Percentiles rank a stretch among this genome's conserved stretches.
Conservation (phyloP, 2,329 filamentous ascomycete genomes). For the Zymoseptoria tritici region DNA sequence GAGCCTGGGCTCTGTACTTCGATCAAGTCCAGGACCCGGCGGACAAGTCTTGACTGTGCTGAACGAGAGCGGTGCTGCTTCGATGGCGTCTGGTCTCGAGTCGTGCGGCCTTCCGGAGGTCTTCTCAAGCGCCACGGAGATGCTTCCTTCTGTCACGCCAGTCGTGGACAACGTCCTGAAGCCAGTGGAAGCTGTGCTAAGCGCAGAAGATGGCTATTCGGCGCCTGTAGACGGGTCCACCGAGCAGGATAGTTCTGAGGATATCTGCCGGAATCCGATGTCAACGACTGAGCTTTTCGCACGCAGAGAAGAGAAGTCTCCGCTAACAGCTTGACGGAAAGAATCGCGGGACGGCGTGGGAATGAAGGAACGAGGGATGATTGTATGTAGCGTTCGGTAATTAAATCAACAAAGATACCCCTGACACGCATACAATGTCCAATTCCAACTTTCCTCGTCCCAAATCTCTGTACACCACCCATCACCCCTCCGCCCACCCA, state of each 20-base stretch:
- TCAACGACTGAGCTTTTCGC: not conserved
- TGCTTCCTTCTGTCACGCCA: not conserved
- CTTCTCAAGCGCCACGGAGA: not conserved
- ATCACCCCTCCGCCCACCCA: constrained; percentile 52
- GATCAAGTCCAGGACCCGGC: not conserved
- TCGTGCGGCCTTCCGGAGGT: not conserved
- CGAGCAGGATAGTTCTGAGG: not conserved
- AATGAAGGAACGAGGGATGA: not conserved
- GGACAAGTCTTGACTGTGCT: not conserved
- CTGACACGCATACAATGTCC: too few relatives aligned
- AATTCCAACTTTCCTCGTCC: too few relatives aligned
- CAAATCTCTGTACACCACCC: too few relatives aligned
- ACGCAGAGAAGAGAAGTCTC: not conserved
- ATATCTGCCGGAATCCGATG: not conserved
- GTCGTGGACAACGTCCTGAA: not conserved
- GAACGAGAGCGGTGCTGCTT: not conserved
- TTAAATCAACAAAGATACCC: not conserved
- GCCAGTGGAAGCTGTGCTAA: not conserved
- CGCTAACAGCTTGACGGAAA: not conserved
- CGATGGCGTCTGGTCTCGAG: not conserved
- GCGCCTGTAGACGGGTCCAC: not conserved
- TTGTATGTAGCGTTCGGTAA: not conserved
- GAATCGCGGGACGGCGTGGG: not conserved
- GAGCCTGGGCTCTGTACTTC: constrained; percentile 9
- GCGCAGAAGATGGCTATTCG: not conserved